Evolutionary conservation across 305 asterid genomes (phyloP), one percentile per base, ranked within the genome.

Genomic region (Fraxinus floribunda): DNA sequence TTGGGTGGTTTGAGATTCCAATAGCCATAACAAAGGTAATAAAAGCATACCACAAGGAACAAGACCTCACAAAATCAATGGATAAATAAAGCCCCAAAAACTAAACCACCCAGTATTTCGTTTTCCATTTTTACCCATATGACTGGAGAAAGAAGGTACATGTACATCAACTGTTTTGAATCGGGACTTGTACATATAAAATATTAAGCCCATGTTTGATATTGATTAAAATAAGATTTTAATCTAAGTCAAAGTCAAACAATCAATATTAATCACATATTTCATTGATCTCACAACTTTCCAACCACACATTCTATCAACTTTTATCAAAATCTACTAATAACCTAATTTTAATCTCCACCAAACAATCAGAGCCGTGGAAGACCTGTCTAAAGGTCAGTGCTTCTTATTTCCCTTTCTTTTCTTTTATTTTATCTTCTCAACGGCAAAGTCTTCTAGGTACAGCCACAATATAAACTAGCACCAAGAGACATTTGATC

Each of bases 11-110:
- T 34, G 64, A 52, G 52, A 52, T 18, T 10, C 64, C 30, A 16
- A 24, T 8, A 41, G 62, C 55, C 55, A 15, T 30, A 72, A 29
- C 35, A 16, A 68, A 18, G 34, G 22, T 20, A 29, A 9, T 18
- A 29, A 38, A 44, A 52, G 24, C 64, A 52, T n/a, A 4, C 7
- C 64, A 46, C 15, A 74, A 75, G 77, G 77, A 32, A 76, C 66
- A 6, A 62, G 36, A 34, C 81, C 39, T 15, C 13, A 55, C 82
- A 60, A 71, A 75, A 34, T 60, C 80, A 49, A 82, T 41, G 15
- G 49, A 81, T 57, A 75, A 32, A n/a, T 55, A 24, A 72, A 49
- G 76, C 34, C 85, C 24, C 20, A 55, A 36, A 39, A 24, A 22
- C 6, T 64, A 64, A 66, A 66, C 74, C 74, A 36, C 83, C 78